Evolutionary conservation across 768 basidiomycete species (phyloP).

Genomic region (Psilocybe cubensis): DNA sequence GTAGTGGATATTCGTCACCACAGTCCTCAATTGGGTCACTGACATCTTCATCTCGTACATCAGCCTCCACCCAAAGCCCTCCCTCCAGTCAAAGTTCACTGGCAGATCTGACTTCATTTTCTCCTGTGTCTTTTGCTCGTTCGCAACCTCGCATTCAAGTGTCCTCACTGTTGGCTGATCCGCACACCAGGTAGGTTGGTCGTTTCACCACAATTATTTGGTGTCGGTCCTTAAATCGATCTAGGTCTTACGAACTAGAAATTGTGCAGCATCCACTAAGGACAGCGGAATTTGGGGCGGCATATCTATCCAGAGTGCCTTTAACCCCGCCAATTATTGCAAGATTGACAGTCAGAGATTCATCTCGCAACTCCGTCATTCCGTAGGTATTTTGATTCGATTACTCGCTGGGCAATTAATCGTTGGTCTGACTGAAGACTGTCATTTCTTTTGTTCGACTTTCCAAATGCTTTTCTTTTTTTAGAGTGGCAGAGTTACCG

Average conservation of each 20-base stretch:
- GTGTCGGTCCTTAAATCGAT: background rate
- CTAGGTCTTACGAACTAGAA: constrained; percentile 77
- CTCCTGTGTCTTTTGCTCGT: constrained; percentile 37
- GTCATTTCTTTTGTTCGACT: background rate
- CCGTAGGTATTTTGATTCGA: constrained; percentile 69
- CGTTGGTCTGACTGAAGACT: background rate
- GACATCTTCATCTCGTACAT: constrained; percentile 40
- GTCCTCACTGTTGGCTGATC: constrained; percentile 59
- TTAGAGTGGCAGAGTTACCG: constrained; percentile 82
- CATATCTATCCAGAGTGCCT: constrained; percentile 77
- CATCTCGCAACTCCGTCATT: constrained; percentile 68
- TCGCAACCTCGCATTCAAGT: constrained; percentile 58
- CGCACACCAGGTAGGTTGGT: constrained; percentile 52
- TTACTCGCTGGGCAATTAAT: background rate
- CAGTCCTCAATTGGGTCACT: constrained; percentile 44
- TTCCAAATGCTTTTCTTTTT: constrained; percentile 19
- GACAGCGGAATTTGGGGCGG: constrained; percentile 81
- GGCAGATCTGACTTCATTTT: constrained; percentile 36
- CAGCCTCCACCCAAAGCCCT: constrained; percentile 43
- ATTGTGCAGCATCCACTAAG: constrained; percentile 84
- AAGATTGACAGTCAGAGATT: constrained; percentile 75
- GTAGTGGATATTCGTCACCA: constrained; percentile 55
- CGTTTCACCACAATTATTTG: background rate
- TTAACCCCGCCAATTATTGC: constrained; percentile 85
- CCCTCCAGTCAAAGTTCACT: constrained; percentile 46